Evolutionary conservation across 257 asterid species (phyloP), one percentile per base, ranked within the genome.

Genomic region (Solanum neorickii): DNA sequence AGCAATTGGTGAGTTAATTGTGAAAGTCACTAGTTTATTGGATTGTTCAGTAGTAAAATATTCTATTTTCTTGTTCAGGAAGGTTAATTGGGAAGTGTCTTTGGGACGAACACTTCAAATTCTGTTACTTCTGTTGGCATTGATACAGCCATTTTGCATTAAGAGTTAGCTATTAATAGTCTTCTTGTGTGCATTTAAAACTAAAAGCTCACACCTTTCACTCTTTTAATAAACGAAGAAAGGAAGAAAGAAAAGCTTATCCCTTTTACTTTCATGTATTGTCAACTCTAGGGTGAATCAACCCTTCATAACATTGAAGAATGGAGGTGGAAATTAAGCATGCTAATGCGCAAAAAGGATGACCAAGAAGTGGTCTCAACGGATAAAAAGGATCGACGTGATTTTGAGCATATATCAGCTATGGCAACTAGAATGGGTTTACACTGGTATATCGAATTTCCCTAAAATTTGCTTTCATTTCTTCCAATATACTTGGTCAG

Each of bases 351-450:
- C 65, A 90, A 91, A 59, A 88, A 94, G 74, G 91, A 93, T 87
- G 96, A 92, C 84, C 94, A 92, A 90, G 99, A 96, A 91, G 86
- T 94, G 80, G 92, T 94, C 80, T 93, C 99, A 15, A 90, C 90
- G 89, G 98, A 96, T 78, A 95, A 89, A 88, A 96, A 94, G 90
- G 98, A 96, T 82, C 90, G 99, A 27, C 98, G 97, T 18, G 98
- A 95, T 89, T 96, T 94, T 89, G 95, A 92, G 89, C 98, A 94
- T 87, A 94, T 96, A 90, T 93, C 98, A 27, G 92, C 89, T 21
- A 91, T 95, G 88, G 97, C 98, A 80, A 83, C 92, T 84, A 93
- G 94, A 88, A 95, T 96, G 98, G 99, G 94, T 78, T 91, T 96
- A 91, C 89, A 96, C 89, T 89, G 98, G 99, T 93, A 89, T 82